Conservation (phyloP, 2,329 filamentous ascomycete species). For the Ophiostoma novo-ulmi region DNA sequence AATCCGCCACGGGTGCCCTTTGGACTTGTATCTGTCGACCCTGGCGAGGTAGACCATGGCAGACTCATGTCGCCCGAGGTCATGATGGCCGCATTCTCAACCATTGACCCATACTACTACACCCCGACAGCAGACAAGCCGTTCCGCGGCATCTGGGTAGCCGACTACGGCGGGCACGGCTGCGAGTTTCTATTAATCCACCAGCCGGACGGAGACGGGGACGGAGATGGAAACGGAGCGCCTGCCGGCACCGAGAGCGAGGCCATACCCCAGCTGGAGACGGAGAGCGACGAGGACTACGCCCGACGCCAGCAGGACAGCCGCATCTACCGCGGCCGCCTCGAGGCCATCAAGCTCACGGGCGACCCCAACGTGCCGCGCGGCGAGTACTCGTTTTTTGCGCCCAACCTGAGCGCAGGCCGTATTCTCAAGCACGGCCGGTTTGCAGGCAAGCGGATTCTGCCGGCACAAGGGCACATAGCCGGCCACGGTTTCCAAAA, state of each 20-base stretch:
- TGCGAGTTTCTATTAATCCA: conserved; percentile 81
- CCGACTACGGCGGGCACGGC: conserved; percentile 82
- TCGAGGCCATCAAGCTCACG: conserved; percentile 86
- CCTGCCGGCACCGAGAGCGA: conserved; percentile 24
- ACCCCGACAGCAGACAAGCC: conserved; percentile 75
- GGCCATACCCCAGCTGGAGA: conserved; percentile 37
- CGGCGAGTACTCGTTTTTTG: conserved; percentile 77
- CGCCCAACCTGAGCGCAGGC: conserved; percentile 69
- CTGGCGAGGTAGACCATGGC: too few species aligned
- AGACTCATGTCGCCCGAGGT: too few species aligned
- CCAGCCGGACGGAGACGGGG: conserved; percentile 53
- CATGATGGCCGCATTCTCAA: conserved; percentile 52
- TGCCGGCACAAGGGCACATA: conserved; percentile 49
- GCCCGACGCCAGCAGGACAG: conserved; percentile 34
- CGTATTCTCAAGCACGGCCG: conserved; percentile 58
- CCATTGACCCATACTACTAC: conserved; percentile 68
- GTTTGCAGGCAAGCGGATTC: conserved; percentile 69
- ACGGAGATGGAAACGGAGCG: conserved; percentile 35
- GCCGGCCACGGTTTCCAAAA: conserved; percentile 8
- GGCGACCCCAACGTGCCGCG: conserved; percentile 86
- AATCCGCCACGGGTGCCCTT: conserved; percentile 36
- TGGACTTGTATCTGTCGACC: too few species aligned
- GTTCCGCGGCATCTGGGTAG: conserved; percentile 86
- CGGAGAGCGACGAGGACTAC: conserved; percentile 34
- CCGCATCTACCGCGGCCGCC: conserved; percentile 56